Evolutionary conservation across 2,329 filamentous ascomycete species (phyloP), one percentile per base, ranked within the genome.

Genomic region (Xylaria sp.): DNA sequence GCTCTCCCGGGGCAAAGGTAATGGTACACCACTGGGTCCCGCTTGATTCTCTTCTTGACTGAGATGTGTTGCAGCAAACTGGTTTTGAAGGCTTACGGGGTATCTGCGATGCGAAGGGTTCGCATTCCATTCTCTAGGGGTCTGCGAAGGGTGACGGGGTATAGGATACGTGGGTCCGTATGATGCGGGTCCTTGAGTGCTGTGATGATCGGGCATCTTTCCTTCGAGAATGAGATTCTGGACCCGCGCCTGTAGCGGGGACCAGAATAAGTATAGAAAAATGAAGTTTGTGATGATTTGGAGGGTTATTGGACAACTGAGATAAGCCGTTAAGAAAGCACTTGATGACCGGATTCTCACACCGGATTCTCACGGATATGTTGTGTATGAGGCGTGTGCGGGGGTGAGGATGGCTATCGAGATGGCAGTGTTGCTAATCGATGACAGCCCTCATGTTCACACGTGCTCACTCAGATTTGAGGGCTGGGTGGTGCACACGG

Each of bases 1-100:
- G 15, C 34, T 44, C n/a, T 66, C 58, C 20, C 54, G 62, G 20
- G 66, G 59, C 7, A 71, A 54, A 58, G 34, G 57, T 52, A 23
- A 25, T 44, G 63, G 55, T 50, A 66, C 48, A 59, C 41, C 63
- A 61, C 51, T 12, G 25, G 41, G 34, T 50, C 23, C 55, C 55
- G 32, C 39, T 57, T 56, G 58, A 58, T 51, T n/a, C 1, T 50
- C 65, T 34, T 51, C 66, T 20, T 63, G 62, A 23, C 37, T 54
- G 44, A n/a, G 39, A n/a, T 41, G 37, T 9, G 32, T 46, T 20
- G 25, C 25, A 39, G 50, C 23, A 60, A 28, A 48, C 28, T 61
- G 69, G 25, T 46, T 52, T 48, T 48, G 61, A n/a, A 50, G 48
- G 32, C 54, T 32, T 37, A 25, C 9, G 32, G 63, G 48, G 10